phyloP scores from a whole-genome alignment of 805 yeast species.

The Saccharomycopsis fermentans region DNA sequence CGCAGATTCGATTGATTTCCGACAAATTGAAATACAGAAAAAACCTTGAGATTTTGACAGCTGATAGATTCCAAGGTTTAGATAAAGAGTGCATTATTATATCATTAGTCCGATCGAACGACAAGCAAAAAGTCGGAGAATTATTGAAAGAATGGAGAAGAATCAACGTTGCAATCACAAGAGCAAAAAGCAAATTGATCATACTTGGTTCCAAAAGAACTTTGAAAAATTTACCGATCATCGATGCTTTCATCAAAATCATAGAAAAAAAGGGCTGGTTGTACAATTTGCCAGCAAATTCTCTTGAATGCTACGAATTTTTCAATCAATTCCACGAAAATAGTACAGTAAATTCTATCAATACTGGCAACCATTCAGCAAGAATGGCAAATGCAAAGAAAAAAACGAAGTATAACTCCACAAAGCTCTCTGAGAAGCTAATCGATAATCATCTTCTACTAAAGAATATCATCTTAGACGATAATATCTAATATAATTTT shows the following conservation, averaged over 20 bases:
- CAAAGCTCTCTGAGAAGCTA: conserved; percentile 10
- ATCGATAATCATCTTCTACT: conserved; percentile 15
- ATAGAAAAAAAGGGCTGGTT: conserved; percentile 55
- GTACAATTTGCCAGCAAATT: conserved; percentile 40
- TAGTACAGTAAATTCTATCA: neutral
- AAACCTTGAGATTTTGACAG: conserved; percentile 70
- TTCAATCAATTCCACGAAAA: neutral
- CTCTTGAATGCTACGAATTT: conserved; percentile 30
- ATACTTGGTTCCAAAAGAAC: conserved; percentile 73
- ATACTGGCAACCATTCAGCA: neutral
- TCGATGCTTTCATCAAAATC: conserved; percentile 51
- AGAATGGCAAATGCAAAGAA: neutral
- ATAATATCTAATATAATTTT: neutral
- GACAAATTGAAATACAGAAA: conserved; percentile 22
- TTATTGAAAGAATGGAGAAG: conserved; percentile 83
- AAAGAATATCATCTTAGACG: conserved; percentile 13
- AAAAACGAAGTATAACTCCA: neutral
- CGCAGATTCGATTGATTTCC: conserved; percentile 52
- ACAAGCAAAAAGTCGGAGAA: conserved; percentile 57
- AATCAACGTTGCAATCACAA: conserved; percentile 86
- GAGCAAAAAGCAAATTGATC: conserved; percentile 77
- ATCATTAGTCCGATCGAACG: conserved; percentile 79
- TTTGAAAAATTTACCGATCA: conserved; percentile 38
- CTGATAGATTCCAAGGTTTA: conserved; percentile 93
- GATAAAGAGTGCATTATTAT: conserved; percentile 88